Evolutionary conservation across 257 asterid species (phyloP), one percentile per base, ranked within the genome.

Genomic region (Salvia hispanica): DNA sequence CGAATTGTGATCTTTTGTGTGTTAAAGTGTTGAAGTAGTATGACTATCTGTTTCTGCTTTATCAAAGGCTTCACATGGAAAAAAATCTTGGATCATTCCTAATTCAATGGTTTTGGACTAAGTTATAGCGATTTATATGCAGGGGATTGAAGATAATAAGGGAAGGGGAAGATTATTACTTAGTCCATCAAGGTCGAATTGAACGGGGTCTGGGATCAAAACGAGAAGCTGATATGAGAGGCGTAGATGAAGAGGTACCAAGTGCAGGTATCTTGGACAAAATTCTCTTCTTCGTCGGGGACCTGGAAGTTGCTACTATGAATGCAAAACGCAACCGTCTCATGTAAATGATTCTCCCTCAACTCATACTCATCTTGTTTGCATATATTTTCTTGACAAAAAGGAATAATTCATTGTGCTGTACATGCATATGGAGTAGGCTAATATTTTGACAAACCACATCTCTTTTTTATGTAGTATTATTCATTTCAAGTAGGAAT

Each of bases 61-160:
- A 48, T 45, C 4, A 25, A 25, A 25, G 31, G 31, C 31, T 25
- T 25, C 31, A 25, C 2, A 25, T 25, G 31, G 31, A 25, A 25
- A 25, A 25, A 25, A 25, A 1, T n/a, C 4, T 16, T 37, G 40
- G 53, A 13, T 44, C 7, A 25, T 15, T 55, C 31, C 5, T 53
- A 54, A n/a, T 44, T 42, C 46, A 10, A n/a, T 46, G 18, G 2
- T 39, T 8, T 51, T 42, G 46, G 54, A 47, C 52, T n/a, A 59
- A 54, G 4, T 10, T 18, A 16, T 33, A 28, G 31, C 21, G 3
- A 34, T 56, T 48, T 58, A 5, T 25, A 42, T 73, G 56, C 81
- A 91, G 96, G 84, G 96, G 97, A 8, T 70, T 86, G 75, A 91
- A 85, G 82, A 88, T 91, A 77, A 83, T 85, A 71, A 84, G 95